Evolutionary conservation across 2,329 filamentous ascomycete species (phyloP).

Genomic region (Ascochyta pisi): DNA sequence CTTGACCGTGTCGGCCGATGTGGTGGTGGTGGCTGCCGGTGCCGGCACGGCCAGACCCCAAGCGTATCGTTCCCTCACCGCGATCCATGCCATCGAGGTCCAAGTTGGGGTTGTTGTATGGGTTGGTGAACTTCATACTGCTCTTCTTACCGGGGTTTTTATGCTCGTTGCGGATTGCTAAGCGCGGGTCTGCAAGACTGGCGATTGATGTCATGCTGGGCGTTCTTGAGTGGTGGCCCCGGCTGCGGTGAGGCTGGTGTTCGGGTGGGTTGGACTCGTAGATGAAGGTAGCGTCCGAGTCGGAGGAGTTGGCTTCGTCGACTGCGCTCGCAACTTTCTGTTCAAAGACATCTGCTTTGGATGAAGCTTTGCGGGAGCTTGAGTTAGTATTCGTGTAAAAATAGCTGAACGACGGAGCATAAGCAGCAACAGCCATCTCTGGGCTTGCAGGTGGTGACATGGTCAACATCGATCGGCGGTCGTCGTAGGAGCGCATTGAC

Average conservation of each 20-base stretch:
- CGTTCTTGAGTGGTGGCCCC: slow-evolving; percentile 86
- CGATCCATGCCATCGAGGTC: slow-evolving; percentile 53
- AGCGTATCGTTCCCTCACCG: slow-evolving; percentile 47
- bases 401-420: slow-evolving; percentile 40
- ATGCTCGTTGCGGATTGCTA: slow-evolving; percentile 66
- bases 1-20: slow-evolving; percentile 78
- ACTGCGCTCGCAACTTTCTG: slow-evolving; percentile 95
- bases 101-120: slow-evolving; percentile 69
- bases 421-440: slow-evolving; percentile 35
- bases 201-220: slow-evolving; percentile 86
- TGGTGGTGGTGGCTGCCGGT: slow-evolving; percentile 81
- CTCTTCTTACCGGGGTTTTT: slow-evolving; percentile 76
- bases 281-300: slow-evolving; percentile 98
- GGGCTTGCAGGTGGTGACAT: slow-evolving; percentile 36
- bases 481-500: slow-evolving; percentile 42
- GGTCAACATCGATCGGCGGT: slow-evolving; percentile 34
- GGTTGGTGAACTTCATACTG: slow-evolving; percentile 92
- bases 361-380: slow-evolving; percentile 69
- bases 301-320: slow-evolving; percentile 93
- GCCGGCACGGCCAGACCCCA: slow-evolving; percentile 52
- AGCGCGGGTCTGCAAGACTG: slow-evolving; percentile 68
- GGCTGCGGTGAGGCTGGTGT: slow-evolving; percentile 66
- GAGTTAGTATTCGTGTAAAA: slow-evolving; percentile 47
- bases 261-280: slow-evolving; percentile 94
- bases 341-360: slow-evolving; percentile 98